Evolutionary conservation across 1,284 basidiomycete species (phyloP), one percentile per base, ranked within the genome.

Genomic region (Singerocomus inundabilis): DNA sequence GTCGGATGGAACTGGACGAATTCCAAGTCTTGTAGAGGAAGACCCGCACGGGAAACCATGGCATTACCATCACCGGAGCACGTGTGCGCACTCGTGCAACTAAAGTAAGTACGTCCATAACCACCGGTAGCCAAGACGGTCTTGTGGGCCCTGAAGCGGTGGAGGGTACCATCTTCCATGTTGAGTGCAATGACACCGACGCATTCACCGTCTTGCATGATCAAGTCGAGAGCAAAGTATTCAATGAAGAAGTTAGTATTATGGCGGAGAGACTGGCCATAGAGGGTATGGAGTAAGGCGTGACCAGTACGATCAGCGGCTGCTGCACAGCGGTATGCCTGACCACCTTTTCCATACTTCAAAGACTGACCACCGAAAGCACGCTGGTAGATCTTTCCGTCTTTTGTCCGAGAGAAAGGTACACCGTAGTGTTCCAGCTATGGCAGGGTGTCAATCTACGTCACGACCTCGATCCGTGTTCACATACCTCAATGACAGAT

Each of bases 171-270:
- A 66, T 99, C 97, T 76, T 99, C 97, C 91, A 98, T 94, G 80
- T 98, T 99, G 61, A 98, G 80, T 10, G 97, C 97, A 63, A 98
- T 93, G 49, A 99, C 96, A 78, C 97, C 97, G 55, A 99, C 96
- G 77, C 97, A 99, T 74, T 98, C 93, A 66, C 95, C 97, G 60
- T 92, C 93, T 71, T 98, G 84, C 97, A 99, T 98, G 71, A 99
- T 94, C 54, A 99, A 78, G 72, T 99, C 96, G 56, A 96, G 84
- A 16, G 96, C 97, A 71, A 99, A 99, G 77, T 95, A 99, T 73
- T 99, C 97, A 73, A 99, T 98, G 79, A 99, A 99, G 77, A 98
- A 99, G 75, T 98, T 97, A 70, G 97, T 99, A 80, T 99, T 90
- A 81, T 99, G 97, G 57, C 94, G 89, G 56, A 99, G 85, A 55